These are phyloP conservation scores for Misopates orontium DNA, from an alignment of 257 asterid species.

Conservation along the genomic window DNA sequence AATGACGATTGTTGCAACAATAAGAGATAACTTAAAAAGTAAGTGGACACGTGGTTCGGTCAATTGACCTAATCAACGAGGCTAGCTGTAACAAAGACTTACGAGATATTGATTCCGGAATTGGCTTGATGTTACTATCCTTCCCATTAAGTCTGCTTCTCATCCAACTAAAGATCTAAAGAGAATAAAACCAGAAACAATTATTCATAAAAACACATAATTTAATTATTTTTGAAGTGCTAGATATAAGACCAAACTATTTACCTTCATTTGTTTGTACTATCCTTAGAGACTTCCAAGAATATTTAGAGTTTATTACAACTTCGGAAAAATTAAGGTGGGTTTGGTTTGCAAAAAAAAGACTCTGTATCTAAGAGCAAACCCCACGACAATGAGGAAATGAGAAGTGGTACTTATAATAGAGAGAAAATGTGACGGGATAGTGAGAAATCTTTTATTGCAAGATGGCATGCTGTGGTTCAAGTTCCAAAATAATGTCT, in stretches of 20 bases:
- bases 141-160: conserved; percentile 51
- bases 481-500: conserved; percentile 53
- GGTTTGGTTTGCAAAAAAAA: conserved; percentile 24
- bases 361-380: conserved; percentile 22
- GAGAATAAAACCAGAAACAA: conserved; percentile 13
- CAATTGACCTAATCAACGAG: too few species aligned
- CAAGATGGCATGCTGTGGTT: conserved; percentile 27
- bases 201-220: conserved; percentile 16
- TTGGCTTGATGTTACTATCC: conserved; percentile 31
- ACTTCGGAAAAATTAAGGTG: conserved; percentile 23
- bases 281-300: conserved; percentile 11
- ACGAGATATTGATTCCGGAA: conserved; percentile 38
- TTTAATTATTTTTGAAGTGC: neutral
- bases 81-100: too few species aligned
- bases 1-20: too few species aligned
- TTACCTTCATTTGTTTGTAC: conserved; percentile 59
- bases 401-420: neutral
- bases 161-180: conserved; percentile 75
- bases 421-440: neutral
- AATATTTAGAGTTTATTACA: conserved; percentile 9
- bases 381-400: conserved; percentile 37
- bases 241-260: neutral
- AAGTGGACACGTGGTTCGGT: too few species aligned
- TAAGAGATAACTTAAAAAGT: too few species aligned
- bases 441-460: neutral